These are phyloP conservation scores for Kuraishia hungarica DNA, from an alignment of 805 yeast species.

Conservation along the genomic window DNA sequence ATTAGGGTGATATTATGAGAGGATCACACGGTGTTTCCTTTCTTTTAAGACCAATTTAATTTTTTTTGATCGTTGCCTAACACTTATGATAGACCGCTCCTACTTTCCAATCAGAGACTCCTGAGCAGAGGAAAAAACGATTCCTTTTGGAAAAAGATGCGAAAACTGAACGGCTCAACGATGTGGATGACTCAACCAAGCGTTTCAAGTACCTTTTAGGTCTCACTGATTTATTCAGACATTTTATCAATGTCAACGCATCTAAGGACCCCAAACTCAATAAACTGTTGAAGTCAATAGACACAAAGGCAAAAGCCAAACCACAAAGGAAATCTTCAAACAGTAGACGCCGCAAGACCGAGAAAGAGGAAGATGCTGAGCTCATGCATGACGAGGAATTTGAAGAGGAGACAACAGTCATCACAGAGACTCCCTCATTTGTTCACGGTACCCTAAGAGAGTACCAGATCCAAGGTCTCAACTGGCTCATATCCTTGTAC, in stretches of 20 bases:
- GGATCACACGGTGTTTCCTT: not conserved
- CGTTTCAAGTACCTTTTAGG: conserved; percentile 77
- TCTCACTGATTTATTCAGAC: conserved; percentile 78
- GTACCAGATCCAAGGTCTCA: conserved; percentile 73
- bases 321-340: conserved; percentile 12
- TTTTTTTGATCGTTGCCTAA: not conserved
- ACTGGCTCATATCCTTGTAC: conserved; percentile 66
- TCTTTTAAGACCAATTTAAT: no score
- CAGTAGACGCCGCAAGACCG: conserved; percentile 72
- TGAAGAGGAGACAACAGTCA: conserved; percentile 56
- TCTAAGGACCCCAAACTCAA: conserved; percentile 69
- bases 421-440: conserved; percentile 79
- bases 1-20: not conserved
- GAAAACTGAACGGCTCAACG: conserved; percentile 43
- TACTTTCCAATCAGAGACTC: conserved; percentile 14
- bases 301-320: conserved; percentile 24
- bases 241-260: conserved; percentile 76
- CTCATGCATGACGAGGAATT: conserved; percentile 73
- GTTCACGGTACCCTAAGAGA: conserved; percentile 71
- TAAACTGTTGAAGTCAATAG: conserved; percentile 48
- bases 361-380: conserved; percentile 94
- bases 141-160: conserved; percentile 47
- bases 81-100: not conserved
- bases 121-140: conserved; percentile 33
- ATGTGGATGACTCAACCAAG: conserved; percentile 61